phyloP scores from a whole-genome alignment of 2,329 filamentous ascomycete genomes.

The Verticillium dahliae region DNA sequence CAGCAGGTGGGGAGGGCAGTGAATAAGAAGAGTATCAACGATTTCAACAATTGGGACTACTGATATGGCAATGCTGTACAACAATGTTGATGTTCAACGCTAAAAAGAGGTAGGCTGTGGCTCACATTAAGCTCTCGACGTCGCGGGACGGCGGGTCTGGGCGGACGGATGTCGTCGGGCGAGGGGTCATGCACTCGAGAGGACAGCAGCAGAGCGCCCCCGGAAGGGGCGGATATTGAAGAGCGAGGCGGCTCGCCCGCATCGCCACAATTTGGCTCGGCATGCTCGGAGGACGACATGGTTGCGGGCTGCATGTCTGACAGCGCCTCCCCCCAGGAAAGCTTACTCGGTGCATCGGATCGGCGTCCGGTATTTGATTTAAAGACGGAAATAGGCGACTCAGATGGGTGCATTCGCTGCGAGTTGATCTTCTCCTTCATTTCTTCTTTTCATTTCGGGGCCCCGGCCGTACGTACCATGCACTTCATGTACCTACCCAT shows the following conservation, averaged over 20 bases:
- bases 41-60: neutral
- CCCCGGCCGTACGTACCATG: neutral
- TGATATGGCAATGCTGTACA: no score
- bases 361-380: neutral
- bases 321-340: neutral
- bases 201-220: no score
- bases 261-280: neutral
- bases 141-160: no score
- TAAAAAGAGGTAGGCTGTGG: no score
- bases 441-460: neutral
- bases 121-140: no score
- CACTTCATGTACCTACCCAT: no score
- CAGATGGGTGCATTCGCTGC: neutral
- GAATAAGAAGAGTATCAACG: neutral
- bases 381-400: neutral
- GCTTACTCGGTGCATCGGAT: no score
- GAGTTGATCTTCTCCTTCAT: neutral
- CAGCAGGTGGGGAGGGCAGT: neutral
- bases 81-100: no score
- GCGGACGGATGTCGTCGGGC: no score
- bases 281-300: neutral
- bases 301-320: neutral
- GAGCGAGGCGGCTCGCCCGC: no score
- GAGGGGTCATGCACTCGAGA: no score
- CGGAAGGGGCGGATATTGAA: neutral